Percentiles rank a stretch among this genome's conserved stretches.
Conservation (phyloP, 2,329 filamentous ascomycete genomes). For the Fusarium sp. region DNA sequence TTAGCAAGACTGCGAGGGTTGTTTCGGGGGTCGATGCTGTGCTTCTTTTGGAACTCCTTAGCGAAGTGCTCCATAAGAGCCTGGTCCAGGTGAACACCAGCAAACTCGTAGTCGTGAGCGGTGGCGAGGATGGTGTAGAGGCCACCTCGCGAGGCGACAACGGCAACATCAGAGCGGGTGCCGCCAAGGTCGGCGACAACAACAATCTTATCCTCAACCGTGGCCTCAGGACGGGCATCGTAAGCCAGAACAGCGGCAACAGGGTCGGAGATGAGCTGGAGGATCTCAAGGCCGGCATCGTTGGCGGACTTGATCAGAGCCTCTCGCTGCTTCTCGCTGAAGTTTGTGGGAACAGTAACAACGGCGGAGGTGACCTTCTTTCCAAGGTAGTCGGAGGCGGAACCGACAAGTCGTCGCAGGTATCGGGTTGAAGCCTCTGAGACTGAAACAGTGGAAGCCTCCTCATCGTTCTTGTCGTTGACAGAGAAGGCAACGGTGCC, state of each 20-base stretch:
- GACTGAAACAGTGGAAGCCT: slow-evolving; percentile 77
- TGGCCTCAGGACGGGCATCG: slow-evolving; percentile 83
- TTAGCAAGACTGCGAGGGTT: slow-evolving; percentile 89
- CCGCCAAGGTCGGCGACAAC: slow-evolving; percentile 94
- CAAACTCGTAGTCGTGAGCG: slow-evolving; percentile 94
- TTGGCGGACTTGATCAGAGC: slow-evolving; percentile 83
- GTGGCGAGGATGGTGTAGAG: slow-evolving; percentile 97
- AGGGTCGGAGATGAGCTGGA: slow-evolving; percentile 94
- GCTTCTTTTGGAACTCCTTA: slow-evolving; percentile 99
- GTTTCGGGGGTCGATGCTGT: slow-evolving; percentile 87
- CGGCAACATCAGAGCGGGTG: slow-evolving; percentile 90
- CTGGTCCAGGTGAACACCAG: slow-evolving; percentile 87
- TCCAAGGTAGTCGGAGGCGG: slow-evolving; percentile 92
- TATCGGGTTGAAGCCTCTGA: slow-evolving; percentile 88
- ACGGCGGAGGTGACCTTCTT: slow-evolving; percentile 96
- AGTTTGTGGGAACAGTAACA: slow-evolving; percentile 94
- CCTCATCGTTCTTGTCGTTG: slow-evolving; percentile 78
- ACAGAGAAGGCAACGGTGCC: slow-evolving; percentile 84
- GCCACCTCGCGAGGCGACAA: slow-evolving; percentile 90
- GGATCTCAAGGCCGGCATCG: slow-evolving; percentile 85
- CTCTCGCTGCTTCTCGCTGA: slow-evolving; percentile 86
- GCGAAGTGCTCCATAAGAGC: slow-evolving; percentile 95
- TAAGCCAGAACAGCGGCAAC: slow-evolving; percentile 91
- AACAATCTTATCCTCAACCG: slow-evolving; percentile 85
- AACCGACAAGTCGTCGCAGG: slow-evolving; percentile 82